Evolutionary conservation across 257 asterid species (phyloP).

Genomic region (Paraleonurus japonicus): DNA sequence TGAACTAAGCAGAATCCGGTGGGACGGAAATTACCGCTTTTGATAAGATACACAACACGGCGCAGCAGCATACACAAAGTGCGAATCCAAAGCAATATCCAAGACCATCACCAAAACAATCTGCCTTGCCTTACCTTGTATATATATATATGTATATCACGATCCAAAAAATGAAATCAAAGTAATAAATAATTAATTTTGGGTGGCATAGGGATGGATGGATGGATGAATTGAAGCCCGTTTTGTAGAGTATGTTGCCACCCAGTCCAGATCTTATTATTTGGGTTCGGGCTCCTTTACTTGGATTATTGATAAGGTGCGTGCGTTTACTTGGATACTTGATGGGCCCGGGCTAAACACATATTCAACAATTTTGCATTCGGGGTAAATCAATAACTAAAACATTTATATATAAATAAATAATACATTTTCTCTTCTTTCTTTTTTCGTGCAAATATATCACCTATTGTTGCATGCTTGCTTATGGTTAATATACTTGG

Average conservation of each 20-base stretch:
- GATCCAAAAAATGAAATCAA: background rate
- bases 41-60: background rate
- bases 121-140: background rate
- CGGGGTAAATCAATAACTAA: background rate
- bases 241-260: background rate
- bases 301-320: background rate
- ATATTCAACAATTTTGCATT: no score
- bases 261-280: background rate
- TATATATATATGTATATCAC: background rate
- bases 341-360: background rate
- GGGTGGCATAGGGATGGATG: background rate
- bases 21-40: slow-evolving; percentile 11
- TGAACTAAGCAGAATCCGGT: slow-evolving; percentile 19
- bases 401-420: no score
- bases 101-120: slow-evolving; percentile 3
- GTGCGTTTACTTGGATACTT: no score
- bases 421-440: no score
- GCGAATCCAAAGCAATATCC: slow-evolving; percentile 26
- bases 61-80: background rate
- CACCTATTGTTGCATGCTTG: no score
- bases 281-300: background rate
- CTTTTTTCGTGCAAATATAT: no score
- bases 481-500: background rate
- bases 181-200: no score
- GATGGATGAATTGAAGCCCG: background rate